Evolutionary conservation across 148 eudicot species (phyloP), one percentile per base, ranked within the genome.

Genomic region (Vaccinium vitisidaea): DNA sequence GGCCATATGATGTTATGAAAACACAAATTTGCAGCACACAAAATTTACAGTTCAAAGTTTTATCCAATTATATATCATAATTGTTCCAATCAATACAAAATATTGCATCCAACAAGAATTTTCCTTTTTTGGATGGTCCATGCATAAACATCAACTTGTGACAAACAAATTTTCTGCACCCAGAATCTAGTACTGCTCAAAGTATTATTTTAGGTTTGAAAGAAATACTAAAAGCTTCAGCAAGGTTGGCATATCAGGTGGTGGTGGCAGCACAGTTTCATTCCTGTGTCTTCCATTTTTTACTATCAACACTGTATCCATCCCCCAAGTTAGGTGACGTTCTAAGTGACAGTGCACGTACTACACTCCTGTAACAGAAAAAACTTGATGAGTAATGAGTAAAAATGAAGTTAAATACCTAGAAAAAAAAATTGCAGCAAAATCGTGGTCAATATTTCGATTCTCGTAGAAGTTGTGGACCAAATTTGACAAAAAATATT

Each of bases 291-390:
- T 58, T n/a, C 85, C 85, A 83, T 83, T 61, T 61, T 76, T 83
- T 2, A 83, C 85, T 1, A 83, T 76, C 73, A 83, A 59, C 58
- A 76, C 85, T 0, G 75, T 76, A 0, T 74, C 54, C 85, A 83
- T 83, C 36, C 85, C 85, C 85, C 85, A 83, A 14, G 85, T 83
- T 5, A 58, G 55, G 32, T 76, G 85, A 10, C 85, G 54, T 58
- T 83, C 85, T 5, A 83, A 23, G 43, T 83, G 85, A 80, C 85
- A 75, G 50, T 83, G 85, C 80, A 83, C 14, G 27, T 56, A 83
- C 74, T 71, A 83, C 36, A 83, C 85, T 21, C 85, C 85, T 83
- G 71, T 21, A 82, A 27, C 3, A 27, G 8, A 3, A 48, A 82
- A 46, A 81, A 59, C 21, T 81, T 9, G 8, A 30, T 13, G 2